Evolutionary conservation across 495 filamentous ascomycete species (phyloP).

Genomic region (Penicillium coffeae): DNA sequence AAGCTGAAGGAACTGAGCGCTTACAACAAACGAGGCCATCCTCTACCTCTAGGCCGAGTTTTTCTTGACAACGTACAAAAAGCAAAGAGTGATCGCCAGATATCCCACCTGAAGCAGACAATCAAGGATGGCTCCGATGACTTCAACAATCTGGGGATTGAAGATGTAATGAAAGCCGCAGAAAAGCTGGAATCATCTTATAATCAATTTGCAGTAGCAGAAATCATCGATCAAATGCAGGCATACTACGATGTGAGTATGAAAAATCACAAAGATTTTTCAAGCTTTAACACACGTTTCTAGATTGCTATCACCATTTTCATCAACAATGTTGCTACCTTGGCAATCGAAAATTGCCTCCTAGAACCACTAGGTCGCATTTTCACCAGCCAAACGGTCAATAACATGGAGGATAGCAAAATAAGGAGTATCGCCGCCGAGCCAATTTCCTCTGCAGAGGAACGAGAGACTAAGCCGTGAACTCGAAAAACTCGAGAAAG

Average conservation of each 20-base stretch:
- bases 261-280: background rate
- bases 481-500: conserved; percentile 13
- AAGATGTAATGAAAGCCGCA: no score
- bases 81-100: conserved; percentile 16
- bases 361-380: conserved; percentile 29
- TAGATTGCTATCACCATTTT: conserved; percentile 59
- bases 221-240: conserved; percentile 33
- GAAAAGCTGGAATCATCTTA: no score
- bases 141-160: no score
- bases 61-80: conserved; percentile 33
- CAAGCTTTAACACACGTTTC: background rate
- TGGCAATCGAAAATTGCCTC: conserved; percentile 58
- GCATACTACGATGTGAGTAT: conserved; percentile 35
- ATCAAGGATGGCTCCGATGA: background rate
- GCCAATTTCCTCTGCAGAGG: conserved; percentile 5
- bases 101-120: background rate
- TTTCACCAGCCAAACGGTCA: conserved; percentile 28
- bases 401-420: conserved; percentile 23
- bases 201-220: conserved; percentile 14
- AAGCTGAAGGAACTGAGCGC: conserved; percentile 44
- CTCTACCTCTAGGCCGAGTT: conserved; percentile 38
- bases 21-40: conserved; percentile 38
- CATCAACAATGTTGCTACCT: conserved; percentile 56
- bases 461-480: conserved; percentile 8
- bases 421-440: conserved; percentile 19